A percentile compares a stretch with the other conserved stretches of the same genome.
phyloP scores from a whole-genome alignment of 192 early-diverging fungal genomes.

The Podila minutissima region DNA sequence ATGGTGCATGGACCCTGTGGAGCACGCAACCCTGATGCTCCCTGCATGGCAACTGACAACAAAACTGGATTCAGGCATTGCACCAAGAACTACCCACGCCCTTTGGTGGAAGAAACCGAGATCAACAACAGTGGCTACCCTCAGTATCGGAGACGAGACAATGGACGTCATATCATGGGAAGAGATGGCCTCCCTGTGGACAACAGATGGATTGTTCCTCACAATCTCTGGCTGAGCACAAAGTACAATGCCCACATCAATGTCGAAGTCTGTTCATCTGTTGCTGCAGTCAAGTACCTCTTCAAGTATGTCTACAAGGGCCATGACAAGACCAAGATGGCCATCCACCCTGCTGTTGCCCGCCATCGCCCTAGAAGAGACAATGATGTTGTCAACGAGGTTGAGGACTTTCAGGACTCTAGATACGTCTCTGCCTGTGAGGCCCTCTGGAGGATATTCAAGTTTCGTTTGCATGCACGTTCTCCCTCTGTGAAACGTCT shows the following conservation, averaged over 20 bases:
- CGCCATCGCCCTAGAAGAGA: not conserved
- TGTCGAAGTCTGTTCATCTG: constrained; percentile 28
- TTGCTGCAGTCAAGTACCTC: constrained; percentile 22
- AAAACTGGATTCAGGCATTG: not conserved
- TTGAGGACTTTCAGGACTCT: constrained; percentile 8
- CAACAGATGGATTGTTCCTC: constrained; percentile 24
- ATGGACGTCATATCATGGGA: not conserved
- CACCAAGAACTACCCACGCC: constrained; percentile 19
- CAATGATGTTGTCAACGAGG: constrained; percentile 1
- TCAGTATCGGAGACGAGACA: constrained; percentile 8
- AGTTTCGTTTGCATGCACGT: constrained; percentile 31
- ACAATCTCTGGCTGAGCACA: constrained; percentile 27
- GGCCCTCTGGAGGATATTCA: constrained; percentile 40
- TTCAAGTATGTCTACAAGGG: constrained; percentile 40
- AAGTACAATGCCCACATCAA: constrained; percentile 44
- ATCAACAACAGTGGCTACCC: constrained; percentile 18
- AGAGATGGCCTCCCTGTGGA: constrained; percentile 10
- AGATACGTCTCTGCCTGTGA: constrained; percentile 25
- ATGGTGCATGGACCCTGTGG: constrained; percentile 53
- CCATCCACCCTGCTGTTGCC: not conserved
- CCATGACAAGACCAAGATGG: constrained; percentile 20
- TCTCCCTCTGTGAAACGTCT: constrained; percentile 27
- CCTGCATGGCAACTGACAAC: constrained; percentile 17
- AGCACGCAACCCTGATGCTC: not conserved
- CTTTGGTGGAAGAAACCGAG: constrained; percentile 3